Base-by-base conservation (phyloP, 495 filamentous ascomycete species). In the Pyrenopolyporus hunteri region DNA sequence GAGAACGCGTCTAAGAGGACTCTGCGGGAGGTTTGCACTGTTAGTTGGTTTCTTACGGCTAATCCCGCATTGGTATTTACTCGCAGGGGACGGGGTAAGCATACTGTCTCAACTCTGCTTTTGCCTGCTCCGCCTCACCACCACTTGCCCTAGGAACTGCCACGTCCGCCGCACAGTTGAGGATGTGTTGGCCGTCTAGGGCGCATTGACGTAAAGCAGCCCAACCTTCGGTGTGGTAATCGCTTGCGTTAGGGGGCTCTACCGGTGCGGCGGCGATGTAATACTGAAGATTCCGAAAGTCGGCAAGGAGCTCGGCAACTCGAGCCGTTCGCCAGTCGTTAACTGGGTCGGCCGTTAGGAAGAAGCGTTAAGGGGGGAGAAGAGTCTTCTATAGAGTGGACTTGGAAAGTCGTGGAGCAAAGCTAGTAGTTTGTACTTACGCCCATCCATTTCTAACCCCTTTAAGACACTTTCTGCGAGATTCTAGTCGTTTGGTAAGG, bases 271-370 rank as follows among this genome's bases (percentile, higher is more conserved):
- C 83, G 32, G 88, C 82, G 73, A 96, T 93, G 71, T 89, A 90
- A 69, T 87, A 79, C 67, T 95, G 88, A 2, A 96, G 82, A 50
- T 84, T 89, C 57, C 88, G 87, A 78, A 92, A 97, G 76, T 96
- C 92, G 67, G 83, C 82, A 66, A 95, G 88, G 56, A 96, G 79
- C 73, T 96, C 89, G 70, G 89, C 85, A 69, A 97, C 84, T 71
- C 92, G 87, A 68, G 86, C 79, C 57, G 88, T 87, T 70, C 92
- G 89, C 67, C 87, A 87, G 64, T 92, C 84, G 75, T 97, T 96
- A 59, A 95, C 92, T 96, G 70, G 35, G 13, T 46, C 36, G 20
- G 11, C 47, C 35, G 71, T 76, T 74, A 77, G 74, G 64, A 44
- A 19, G 45, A 16, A 19, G 31, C 50, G 50, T 35, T 20, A 28